phyloP scores from a whole-genome alignment of 176 grass and related monocot genomes.

The Otatea glauca region DNA sequence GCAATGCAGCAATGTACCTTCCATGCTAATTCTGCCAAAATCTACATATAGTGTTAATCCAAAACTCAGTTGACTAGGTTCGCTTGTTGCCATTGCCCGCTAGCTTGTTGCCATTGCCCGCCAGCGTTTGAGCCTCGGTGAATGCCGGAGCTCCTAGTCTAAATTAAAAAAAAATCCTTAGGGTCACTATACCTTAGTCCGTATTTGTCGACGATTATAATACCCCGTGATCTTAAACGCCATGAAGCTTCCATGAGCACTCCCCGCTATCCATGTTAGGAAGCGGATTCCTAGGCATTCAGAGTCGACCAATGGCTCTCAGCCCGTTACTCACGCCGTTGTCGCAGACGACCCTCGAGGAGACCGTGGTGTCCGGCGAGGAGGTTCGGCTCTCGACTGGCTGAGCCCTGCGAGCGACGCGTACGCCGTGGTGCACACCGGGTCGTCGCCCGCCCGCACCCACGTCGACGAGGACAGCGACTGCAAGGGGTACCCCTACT shows the following conservation, averaged over 20 bases:
- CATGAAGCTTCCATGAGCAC: not conserved
- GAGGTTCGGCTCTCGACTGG: conserved; percentile 25
- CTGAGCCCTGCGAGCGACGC: conserved; percentile 21
- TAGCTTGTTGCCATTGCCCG: too few species aligned
- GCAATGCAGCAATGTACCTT: too few species aligned
- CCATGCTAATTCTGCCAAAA: too few species aligned
- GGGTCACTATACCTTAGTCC: too few species aligned
- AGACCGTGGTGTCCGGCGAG: conserved; percentile 57
- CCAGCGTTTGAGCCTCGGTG: too few species aligned
- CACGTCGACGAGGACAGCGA: conserved; percentile 27
- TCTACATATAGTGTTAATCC: too few species aligned
- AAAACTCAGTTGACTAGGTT: too few species aligned
- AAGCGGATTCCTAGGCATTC: too few species aligned
- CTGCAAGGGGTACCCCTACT: conserved; percentile 58
- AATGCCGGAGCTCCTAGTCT: too few species aligned
- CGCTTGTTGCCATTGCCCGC: too few species aligned
- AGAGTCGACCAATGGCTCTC: not conserved
- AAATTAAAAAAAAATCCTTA: too few species aligned
- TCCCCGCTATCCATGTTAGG: not conserved
- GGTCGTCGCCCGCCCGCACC: conserved; percentile 14
- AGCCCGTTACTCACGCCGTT: not conserved
- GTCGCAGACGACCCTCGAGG: conserved; percentile 31
- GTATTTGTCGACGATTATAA: not conserved
- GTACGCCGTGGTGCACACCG: conserved; percentile 38
- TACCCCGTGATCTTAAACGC: too few species aligned